Conservation (phyloP, 345 rosid species). For the Aquilaria yunnanensis region DNA sequence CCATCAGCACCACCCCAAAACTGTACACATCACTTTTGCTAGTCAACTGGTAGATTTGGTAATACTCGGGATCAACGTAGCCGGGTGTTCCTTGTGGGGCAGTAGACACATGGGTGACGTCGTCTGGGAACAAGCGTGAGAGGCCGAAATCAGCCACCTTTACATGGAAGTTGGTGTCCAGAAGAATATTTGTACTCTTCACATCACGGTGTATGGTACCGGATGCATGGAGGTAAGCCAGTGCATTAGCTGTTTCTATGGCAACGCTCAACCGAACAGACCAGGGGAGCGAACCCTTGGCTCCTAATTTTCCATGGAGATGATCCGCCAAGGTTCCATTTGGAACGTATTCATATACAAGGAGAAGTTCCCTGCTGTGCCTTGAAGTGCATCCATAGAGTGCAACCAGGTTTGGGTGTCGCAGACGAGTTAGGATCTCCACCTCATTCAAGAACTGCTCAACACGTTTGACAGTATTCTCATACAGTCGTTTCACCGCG, state of each 20-base stretch:
- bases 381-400: conserved; percentile 32
- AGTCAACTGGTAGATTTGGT: conserved; percentile 22
- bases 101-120: conserved; percentile 26
- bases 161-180: no score
- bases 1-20: conserved; percentile 27
- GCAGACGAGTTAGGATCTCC: conserved; percentile 21
- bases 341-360: conserved; percentile 22
- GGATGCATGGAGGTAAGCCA: conserved; percentile 25
- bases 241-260: conserved; percentile 24
- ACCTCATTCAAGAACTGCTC: conserved; percentile 32
- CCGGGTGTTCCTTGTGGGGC: conserved; percentile 16
- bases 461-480: conserved; percentile 20
- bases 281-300: conserved; percentile 17
- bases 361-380: conserved; percentile 23
- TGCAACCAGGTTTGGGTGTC: conserved; percentile 25
- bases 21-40: conserved; percentile 32
- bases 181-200: no score
- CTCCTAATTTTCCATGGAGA: conserved; percentile 8
- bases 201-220: no score
- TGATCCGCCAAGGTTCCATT: conserved; percentile 21
- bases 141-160: conserved; percentile 25
- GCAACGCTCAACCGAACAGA: conserved; percentile 19
- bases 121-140: conserved; percentile 24
- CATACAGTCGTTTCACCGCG: conserved; percentile 30
- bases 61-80: conserved; percentile 16